These are phyloP conservation scores for Aschersonia sp. DNA, from an alignment of 2,329 filamentous ascomycete genomes.

Conservation along the genomic window DNA sequence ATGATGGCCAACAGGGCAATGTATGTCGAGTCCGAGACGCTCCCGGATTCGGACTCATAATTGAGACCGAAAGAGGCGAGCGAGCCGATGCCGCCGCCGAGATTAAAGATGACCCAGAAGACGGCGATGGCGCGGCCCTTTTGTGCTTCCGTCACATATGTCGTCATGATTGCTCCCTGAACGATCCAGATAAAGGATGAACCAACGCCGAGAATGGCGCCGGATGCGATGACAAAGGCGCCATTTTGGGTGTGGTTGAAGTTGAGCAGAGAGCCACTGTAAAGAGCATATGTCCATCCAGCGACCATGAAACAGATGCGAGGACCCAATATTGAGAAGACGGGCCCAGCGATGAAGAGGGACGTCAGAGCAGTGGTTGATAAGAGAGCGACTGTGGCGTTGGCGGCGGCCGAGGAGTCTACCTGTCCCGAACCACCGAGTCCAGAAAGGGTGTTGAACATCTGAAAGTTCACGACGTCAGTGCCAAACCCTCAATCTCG, in stretches of 20 bases:
- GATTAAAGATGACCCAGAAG: constrained; percentile 33
- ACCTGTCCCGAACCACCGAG: constrained; percentile 31
- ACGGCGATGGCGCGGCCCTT: constrained; percentile 27
- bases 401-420: constrained; percentile 27
- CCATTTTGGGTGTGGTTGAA: constrained; percentile 25
- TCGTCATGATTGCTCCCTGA: constrained; percentile 33
- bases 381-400: constrained; percentile 28
- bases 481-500: not conserved
- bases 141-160: constrained; percentile 17
- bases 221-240: constrained; percentile 27
- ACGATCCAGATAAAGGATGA: constrained; percentile 30
- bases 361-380: constrained; percentile 26
- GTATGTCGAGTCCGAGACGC: constrained; percentile 34
- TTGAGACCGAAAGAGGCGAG: constrained; percentile 21
- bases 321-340: constrained; percentile 26
- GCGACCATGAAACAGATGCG: constrained; percentile 26
- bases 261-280: constrained; percentile 26
- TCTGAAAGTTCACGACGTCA: constrained; percentile 12
- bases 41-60: constrained; percentile 22
- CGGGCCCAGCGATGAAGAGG: constrained; percentile 26
- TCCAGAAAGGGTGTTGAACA: constrained; percentile 31
- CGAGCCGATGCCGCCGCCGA: constrained; percentile 28
- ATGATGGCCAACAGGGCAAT: constrained; percentile 33
- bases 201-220: constrained; percentile 29
- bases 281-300: constrained; percentile 30